Conservation (phyloP, 106 monocot species). For the Chionographis japonica region DNA sequence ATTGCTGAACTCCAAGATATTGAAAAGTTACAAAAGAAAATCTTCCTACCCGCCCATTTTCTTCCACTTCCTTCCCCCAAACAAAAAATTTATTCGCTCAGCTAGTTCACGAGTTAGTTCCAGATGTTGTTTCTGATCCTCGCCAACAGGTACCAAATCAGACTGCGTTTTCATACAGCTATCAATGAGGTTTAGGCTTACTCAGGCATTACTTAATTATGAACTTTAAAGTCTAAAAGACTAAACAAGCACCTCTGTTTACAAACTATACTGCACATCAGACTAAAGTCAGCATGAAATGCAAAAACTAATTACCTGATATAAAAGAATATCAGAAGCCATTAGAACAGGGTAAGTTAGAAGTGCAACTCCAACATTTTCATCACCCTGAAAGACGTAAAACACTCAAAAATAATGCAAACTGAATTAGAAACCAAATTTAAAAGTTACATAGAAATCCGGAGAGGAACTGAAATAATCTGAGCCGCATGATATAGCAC, state of each 20-base stretch:
- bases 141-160: slow-evolving; percentile 97
- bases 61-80: slow-evolving; percentile 94
- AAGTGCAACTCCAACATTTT: slow-evolving; percentile 94
- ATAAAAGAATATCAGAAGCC: slow-evolving; percentile 97
- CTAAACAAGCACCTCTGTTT: not conserved
- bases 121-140: slow-evolving; percentile 93
- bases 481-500: too few relatives aligned
- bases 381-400: slow-evolving; percentile 63
- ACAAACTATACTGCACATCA: not conserved
- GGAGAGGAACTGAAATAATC: too few relatives aligned
- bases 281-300: slow-evolving; percentile 1
- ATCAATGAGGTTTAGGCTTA: not conserved
- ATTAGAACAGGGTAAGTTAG: slow-evolving; percentile 97
- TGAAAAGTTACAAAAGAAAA: slow-evolving; percentile 13
- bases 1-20: not conserved
- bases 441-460: not conserved
- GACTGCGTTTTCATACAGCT: slow-evolving; percentile 44
- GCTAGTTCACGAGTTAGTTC: slow-evolving; percentile 94
- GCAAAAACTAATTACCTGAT: slow-evolving; percentile 56
- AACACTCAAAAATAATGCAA: not conserved
- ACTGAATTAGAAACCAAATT: not conserved
- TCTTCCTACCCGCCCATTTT: slow-evolving; percentile 82
- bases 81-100: slow-evolving; percentile 76
- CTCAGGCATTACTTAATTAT: not conserved
- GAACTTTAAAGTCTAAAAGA: not conserved